Percentiles rank a stretch among this genome's conserved stretches.
Conservation (phyloP, 1,284 basidiomycete genomes). For the Papiliotrema laurentii region DNA sequence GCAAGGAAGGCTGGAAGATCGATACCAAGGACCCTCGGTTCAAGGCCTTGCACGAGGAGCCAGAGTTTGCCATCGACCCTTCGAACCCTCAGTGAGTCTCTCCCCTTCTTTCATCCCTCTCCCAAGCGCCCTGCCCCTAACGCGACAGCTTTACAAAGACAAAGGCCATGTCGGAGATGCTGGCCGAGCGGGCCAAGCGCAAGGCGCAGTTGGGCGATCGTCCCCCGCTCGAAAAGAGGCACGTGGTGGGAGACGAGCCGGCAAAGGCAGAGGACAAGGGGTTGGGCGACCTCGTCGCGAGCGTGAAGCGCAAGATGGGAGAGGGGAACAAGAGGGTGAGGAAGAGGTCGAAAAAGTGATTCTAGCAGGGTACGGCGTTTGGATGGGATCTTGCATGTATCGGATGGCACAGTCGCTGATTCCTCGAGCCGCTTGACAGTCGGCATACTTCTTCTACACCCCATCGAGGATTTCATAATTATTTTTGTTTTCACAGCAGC, state of each 20-base stretch:
- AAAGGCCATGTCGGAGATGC: conserved; percentile 74
- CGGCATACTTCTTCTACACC: too few species aligned
- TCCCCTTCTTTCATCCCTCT: too few species aligned
- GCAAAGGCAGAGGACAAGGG: conserved; percentile 37
- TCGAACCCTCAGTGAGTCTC: conserved; percentile 80
- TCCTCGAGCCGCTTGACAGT: too few species aligned
- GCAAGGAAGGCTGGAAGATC: conserved; percentile 62
- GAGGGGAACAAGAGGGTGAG: conserved; percentile 23
- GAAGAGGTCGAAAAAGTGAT: conserved; percentile 10
- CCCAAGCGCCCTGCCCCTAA: conserved; percentile 1
- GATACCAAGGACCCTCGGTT: conserved; percentile 87
- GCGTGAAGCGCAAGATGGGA: conserved; percentile 70
- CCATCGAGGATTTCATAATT: too few species aligned
- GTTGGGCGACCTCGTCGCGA: conserved; percentile 68
- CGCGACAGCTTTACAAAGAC: conserved; percentile 75
- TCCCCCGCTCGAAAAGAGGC: conserved; percentile 1
- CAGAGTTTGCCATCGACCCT: conserved; percentile 92
- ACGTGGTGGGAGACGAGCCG: conserved; percentile 7
- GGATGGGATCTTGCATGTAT: not conserved
- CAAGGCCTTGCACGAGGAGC: conserved; percentile 79
- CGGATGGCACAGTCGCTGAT: too few species aligned
- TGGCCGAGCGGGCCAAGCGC: conserved; percentile 57
- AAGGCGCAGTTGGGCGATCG: conserved; percentile 49
- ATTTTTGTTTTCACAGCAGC: too few species aligned
- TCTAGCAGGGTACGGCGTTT: not conserved